A percentile compares a stretch with the other conserved stretches of the same genome.
Evolutionary conservation across 1,284 basidiomycete genomes (phyloP).

Genomic region (Tilletia indica): DNA sequence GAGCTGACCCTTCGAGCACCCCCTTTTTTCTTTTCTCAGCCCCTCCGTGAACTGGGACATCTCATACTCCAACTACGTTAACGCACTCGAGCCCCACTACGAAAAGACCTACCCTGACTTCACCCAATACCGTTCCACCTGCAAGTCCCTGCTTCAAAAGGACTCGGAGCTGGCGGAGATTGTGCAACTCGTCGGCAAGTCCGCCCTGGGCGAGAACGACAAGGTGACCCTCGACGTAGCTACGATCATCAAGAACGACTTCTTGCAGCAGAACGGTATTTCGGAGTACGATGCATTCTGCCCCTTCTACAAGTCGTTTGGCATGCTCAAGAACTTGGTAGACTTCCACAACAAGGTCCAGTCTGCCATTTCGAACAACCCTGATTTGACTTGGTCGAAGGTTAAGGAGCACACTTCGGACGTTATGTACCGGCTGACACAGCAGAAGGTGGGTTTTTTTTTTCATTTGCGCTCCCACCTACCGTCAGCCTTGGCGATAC

Average conservation of each 20-base stretch:
- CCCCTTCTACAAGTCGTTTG: constrained; percentile 75
- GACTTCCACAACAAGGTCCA: constrained; percentile 87
- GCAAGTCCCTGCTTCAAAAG: constrained; percentile 96
- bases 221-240: constrained; percentile 99
- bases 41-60: constrained; percentile 98
- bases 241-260: constrained; percentile 90
- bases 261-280: constrained; percentile 98
- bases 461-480: too few relatives aligned
- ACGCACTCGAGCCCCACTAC: constrained; percentile 90
- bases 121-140: constrained; percentile 82
- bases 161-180: constrained; percentile 98
- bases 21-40: constrained; percentile 36
- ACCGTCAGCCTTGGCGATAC: too few relatives aligned
- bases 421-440: constrained; percentile 89
- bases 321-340: constrained; percentile 93
- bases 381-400: constrained; percentile 86
- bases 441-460: constrained; percentile 70
- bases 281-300: constrained; percentile 96
- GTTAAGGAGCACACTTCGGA: constrained; percentile 85
- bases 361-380: constrained; percentile 69
- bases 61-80: constrained; percentile 98
- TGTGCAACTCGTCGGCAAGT: constrained; percentile 97
- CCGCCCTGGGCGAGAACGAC: constrained; percentile 92
- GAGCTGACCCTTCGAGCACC: too few relatives aligned
- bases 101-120: constrained; percentile 84